Percentiles rank a stretch among this genome's conserved stretches.
Conservation (phyloP, 352 stramenopile genomes). For the Phytophthora multivora region DNA sequence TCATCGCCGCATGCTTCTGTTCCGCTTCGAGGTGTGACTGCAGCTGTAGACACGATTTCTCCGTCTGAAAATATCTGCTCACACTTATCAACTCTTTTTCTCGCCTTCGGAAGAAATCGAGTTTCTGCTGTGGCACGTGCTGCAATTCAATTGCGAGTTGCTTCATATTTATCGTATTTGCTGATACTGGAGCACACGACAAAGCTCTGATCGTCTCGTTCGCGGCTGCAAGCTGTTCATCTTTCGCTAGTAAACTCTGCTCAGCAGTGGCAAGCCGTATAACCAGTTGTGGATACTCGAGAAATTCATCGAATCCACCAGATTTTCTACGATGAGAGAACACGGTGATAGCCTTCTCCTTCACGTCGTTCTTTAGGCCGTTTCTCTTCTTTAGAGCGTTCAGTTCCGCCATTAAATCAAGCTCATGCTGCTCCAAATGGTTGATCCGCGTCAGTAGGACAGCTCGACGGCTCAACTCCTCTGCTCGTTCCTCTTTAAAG, state of each 20-base stretch:
- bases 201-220: slow-evolving; percentile 33
- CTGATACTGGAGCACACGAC: slow-evolving; percentile 4
- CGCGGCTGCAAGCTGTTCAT: slow-evolving; percentile 30
- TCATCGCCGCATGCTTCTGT: slow-evolving; percentile 8
- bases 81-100: slow-evolving; percentile 32
- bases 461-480: slow-evolving; percentile 8
- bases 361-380: not conserved
- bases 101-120: slow-evolving; percentile 19
- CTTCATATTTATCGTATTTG: slow-evolving; percentile 5
- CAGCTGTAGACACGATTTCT: slow-evolving; percentile 29
- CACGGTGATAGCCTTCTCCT: not conserved
- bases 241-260: slow-evolving; percentile 29
- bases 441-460: slow-evolving; percentile 21
- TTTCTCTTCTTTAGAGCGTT: slow-evolving; percentile 19
- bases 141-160: slow-evolving; percentile 24
- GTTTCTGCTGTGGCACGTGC: slow-evolving; percentile 15
- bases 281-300: slow-evolving; percentile 33
- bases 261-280: slow-evolving; percentile 23
- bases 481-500: slow-evolving; percentile 20
- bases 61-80: slow-evolving; percentile 31
- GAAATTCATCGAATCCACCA: not conserved
- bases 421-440: slow-evolving; percentile 15
- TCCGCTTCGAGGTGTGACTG: slow-evolving; percentile 27
- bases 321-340: not conserved
- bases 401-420: slow-evolving; percentile 30